Evolutionary conservation across 148 eudicot species (phyloP), one percentile per base, ranked within the genome.

Genomic region (Euryodendron excelsum): DNA sequence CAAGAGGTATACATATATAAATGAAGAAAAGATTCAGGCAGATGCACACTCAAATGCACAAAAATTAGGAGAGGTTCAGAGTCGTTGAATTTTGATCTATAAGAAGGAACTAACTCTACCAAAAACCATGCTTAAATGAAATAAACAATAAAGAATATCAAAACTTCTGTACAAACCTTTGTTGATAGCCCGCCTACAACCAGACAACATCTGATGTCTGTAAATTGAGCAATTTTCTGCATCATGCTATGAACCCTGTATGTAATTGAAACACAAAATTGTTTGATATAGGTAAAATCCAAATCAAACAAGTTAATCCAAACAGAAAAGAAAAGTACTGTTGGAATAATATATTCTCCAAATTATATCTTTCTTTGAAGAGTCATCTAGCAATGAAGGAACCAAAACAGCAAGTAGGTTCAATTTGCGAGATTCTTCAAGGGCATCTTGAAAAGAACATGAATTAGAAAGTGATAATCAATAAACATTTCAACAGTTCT

Each of bases 171-270:
- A 67, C 89, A n/a, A 68, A 96, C 99, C 99, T 96, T 93, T 44
- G 84, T 73, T 52, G 98, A 89, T 53, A 91, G 83, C 28, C 99
- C 99, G 72, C 98, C 98, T 77, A 93, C 86, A 41, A 93, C 84
- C 83, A 90, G 69, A 76, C 99, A 95, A 82, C 99, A 89, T 88
- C 94, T 93, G 79, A 93, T 88, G 82, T 93, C 97, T 28, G 90
- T 86, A 87, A 90, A 93, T 76, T 95, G 96, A 63, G 97, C 94
- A 84, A 95, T 91, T 70, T 91, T 91, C 81, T 84, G 87, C 21
- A 85, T 82, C 99, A 95, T 95, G 84, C 99, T 91, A 80, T 91
- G 96, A 47, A 93, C 84, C 94, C 99, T 93, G 94, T 72, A 79
- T 83, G 53, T 18, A 80, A 63, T 76, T 31, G 47, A 48, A 27